Evolutionary conservation across 2,329 filamentous ascomycete genomes (phyloP).

Genomic region (Apiospora pterosperma): DNA sequence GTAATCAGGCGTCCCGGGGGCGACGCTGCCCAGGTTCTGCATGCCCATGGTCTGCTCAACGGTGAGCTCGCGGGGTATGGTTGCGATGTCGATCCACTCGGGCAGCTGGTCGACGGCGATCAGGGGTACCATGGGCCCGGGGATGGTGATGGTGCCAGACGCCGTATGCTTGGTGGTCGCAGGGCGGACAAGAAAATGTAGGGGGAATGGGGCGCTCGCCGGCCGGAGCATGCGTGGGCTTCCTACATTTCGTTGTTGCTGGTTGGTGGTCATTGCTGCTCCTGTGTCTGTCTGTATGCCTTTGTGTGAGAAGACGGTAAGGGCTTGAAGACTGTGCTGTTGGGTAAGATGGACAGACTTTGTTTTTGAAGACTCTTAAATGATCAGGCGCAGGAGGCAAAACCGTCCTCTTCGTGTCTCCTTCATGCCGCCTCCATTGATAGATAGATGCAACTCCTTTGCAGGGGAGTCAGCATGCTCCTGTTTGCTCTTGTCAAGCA

Average conservation of each 20-base stretch:
- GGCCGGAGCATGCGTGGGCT: background rate
- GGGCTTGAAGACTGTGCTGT: background rate
- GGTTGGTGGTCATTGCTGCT: slow-evolving; percentile 1
- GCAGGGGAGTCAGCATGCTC: background rate
- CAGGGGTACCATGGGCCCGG: slow-evolving; percentile 45
- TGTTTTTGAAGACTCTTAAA: background rate
- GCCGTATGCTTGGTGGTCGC: slow-evolving; percentile 24
- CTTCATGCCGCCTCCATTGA: background rate
- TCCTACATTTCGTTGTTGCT: background rate
- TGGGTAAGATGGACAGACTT: background rate
- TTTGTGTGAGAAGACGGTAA: background rate
- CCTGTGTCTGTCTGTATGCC: background rate
- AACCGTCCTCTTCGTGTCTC: background rate
- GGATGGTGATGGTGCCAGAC: slow-evolving; percentile 20
- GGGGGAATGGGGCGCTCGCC: slow-evolving; percentile 18
- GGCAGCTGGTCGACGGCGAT: slow-evolving; percentile 52
- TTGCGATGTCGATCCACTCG: slow-evolving; percentile 38
- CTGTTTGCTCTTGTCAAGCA: background rate
- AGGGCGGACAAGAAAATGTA: slow-evolving; percentile 43
- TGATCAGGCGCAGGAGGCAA: background rate
- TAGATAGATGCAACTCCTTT: no score
- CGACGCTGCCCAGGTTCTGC: slow-evolving; percentile 32
- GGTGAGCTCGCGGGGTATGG: slow-evolving; percentile 39
- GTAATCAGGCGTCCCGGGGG: slow-evolving; percentile 12
- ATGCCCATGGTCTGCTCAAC: slow-evolving; percentile 35